Evolutionary conservation across 345 rosid genomes (phyloP).

Genomic region (Linum usitatissimum): DNA sequence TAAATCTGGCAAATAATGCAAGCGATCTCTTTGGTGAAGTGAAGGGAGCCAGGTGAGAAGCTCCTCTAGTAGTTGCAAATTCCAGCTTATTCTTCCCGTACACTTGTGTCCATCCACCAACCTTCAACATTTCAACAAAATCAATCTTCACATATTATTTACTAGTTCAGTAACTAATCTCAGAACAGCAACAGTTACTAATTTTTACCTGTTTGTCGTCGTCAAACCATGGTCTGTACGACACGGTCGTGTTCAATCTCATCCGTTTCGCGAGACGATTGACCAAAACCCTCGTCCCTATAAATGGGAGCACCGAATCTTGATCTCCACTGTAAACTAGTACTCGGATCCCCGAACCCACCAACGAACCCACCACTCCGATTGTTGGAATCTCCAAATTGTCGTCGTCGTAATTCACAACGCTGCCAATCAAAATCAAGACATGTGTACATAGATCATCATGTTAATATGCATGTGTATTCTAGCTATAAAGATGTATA

Average conservation of each 20-base stretch:
- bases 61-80: slow-evolving; percentile 13
- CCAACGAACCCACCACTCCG: slow-evolving; percentile 13
- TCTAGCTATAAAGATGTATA: no score
- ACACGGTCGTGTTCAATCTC: slow-evolving; percentile 4
- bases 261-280: slow-evolving; percentile 9
- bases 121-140: neutral
- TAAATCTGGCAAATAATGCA: slow-evolving; percentile 9
- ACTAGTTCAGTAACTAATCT: no score
- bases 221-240: slow-evolving; percentile 7
- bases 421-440: slow-evolving; percentile 5
- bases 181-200: no score
- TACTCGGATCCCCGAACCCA: slow-evolving; percentile 14
- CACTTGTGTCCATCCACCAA: slow-evolving; percentile 14
- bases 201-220: neutral
- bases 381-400: slow-evolving; percentile 16
- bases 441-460: neutral
- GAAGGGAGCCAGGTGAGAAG: slow-evolving; percentile 6
- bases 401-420: slow-evolving; percentile 3
- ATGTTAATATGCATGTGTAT: no score
- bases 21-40: slow-evolving; percentile 8
- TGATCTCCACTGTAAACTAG: slow-evolving; percentile 19
- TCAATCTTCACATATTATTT: no score
- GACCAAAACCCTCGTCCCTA: slow-evolving; percentile 8
- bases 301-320: slow-evolving; percentile 15
- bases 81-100: neutral